phyloP scores from a whole-genome alignment of 768 basidiomycete genomes.

The Mycena floridula region DNA sequence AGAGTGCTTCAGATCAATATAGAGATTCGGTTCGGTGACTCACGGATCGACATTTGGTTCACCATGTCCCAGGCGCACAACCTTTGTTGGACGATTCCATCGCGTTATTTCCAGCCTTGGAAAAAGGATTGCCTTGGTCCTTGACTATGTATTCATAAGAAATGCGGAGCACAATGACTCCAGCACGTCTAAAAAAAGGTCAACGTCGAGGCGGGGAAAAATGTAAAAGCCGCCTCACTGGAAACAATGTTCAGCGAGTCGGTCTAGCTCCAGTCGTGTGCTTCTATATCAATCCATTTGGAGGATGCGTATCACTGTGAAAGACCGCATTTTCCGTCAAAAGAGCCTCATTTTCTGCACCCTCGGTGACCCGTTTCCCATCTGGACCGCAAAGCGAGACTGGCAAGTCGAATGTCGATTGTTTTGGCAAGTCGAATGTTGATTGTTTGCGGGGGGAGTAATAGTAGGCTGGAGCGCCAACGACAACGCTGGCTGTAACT shows the following conservation, averaged over 20 bases:
- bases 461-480: too few species aligned
- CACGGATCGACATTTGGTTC: conserved; percentile 20
- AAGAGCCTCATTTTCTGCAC: too few species aligned
- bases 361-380: too few species aligned
- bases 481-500: too few species aligned
- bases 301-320: neutral
- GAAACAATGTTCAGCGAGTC: neutral
- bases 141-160: conserved; percentile 21
- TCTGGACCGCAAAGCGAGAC: too few species aligned
- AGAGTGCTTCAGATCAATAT: neutral
- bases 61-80: conserved; percentile 15
- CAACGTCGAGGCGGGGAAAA: too few species aligned
- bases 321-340: neutral
- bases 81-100: conserved; percentile 14
- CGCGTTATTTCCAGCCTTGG: conserved; percentile 14
- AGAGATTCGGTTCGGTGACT: neutral
- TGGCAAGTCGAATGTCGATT: too few species aligned
- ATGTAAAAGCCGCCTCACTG: too few species aligned
- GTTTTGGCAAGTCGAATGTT: too few species aligned
- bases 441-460: too few species aligned
- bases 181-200: conserved; percentile 16
- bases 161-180: conserved; percentile 17
- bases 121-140: conserved; percentile 16
- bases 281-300: neutral
- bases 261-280: neutral